phyloP scores from a whole-genome alignment of 225 moss, liverwort and hornwort genomes.

The Ulota crispa region DNA sequence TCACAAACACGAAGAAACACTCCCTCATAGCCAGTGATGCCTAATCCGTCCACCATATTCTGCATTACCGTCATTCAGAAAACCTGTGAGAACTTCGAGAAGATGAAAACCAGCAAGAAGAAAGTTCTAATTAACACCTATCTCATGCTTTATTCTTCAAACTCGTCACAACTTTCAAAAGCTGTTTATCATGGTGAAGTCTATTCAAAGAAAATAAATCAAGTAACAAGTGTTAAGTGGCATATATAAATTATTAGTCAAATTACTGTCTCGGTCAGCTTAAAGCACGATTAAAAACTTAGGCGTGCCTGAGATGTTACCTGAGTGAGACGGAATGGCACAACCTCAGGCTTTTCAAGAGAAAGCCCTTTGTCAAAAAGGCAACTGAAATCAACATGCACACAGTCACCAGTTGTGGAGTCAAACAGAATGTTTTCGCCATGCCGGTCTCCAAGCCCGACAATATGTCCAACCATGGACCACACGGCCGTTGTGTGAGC shows the following conservation, averaged over 20 bases:
- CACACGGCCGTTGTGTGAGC: conserved; percentile 98
- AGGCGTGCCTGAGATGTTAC: conserved; percentile 22
- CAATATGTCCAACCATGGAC: conserved; percentile 99
- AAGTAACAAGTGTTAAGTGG: not conserved
- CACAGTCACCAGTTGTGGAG: conserved; percentile 94
- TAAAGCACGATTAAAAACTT: not conserved
- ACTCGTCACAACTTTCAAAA: conserved; percentile 11
- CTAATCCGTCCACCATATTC: conserved; percentile 99
- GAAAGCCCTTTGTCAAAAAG: conserved; percentile 97
- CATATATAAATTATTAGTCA: not conserved
- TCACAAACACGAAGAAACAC: conserved; percentile 90
- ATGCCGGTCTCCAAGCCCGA: conserved; percentile 94
- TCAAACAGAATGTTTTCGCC: conserved; percentile 98
- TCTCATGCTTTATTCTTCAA: not conserved
- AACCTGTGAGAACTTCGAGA: conserved; percentile 16
- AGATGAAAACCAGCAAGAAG: not conserved
- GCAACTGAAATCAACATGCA: conserved; percentile 99
- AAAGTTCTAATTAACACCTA: not conserved
- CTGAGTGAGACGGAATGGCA: conserved; percentile 97
- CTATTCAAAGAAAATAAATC: not conserved
- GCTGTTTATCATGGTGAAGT: not conserved
- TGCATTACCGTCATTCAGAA: conserved; percentile 40
- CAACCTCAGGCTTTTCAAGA: conserved; percentile 95
- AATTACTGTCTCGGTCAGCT: conserved; percentile 1
- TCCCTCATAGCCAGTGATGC: conserved; percentile 99